Base-by-base conservation (phyloP, 1,284 basidiomycete genomes). In the Bjerkandera adusta region DNA sequence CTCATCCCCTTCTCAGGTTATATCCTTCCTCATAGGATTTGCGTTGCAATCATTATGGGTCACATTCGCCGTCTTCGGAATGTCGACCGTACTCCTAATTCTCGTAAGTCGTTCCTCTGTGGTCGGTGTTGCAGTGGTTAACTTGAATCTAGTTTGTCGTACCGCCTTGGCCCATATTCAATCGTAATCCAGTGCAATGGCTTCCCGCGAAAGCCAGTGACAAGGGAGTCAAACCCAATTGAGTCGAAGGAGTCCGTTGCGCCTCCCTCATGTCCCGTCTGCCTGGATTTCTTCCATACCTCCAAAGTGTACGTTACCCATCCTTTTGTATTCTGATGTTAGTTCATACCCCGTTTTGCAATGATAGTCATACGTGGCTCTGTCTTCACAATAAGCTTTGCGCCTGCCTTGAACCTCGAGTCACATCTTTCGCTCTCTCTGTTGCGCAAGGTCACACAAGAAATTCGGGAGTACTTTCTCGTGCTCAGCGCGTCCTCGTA, bases 91-190 rank as follows among this genome's bases (percentile, higher is more conserved):
- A 0, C 56, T 69, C 2, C 64, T 86, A 24, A 64, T 70, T 24
- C 50, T 82, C 59, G 87, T 89, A 57, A 61, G 81, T 68, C 20
- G 12, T 36, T 29, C 24, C 33, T 37, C 15, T 24, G 36, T 46
- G 30, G 7, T 45, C 24, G 21, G 27, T 22, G 27, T 34, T 44
- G 13, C 0, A 26, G 27, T 39, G 22, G 35, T 41, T 45, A 24
- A 24, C 21, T 44, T 16, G 41, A 50, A 30, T 21, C 20, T 13
- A 87, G 86, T 60, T 72, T 32, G 69, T 81, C n/a, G 53, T 89
- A 4, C 85, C 86, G 0, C 81, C 81, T 10, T 89, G 87, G 87
- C 76, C 79, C 0, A 66, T 75, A 61, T 85, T 75, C 63, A 86
- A 83, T 52, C 65, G 63, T 13, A 71, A 88, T 58, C 77, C 84